phyloP scores from a whole-genome alignment of 1,284 basidiomycete genomes.

The Rhodotorula sp. region DNA sequence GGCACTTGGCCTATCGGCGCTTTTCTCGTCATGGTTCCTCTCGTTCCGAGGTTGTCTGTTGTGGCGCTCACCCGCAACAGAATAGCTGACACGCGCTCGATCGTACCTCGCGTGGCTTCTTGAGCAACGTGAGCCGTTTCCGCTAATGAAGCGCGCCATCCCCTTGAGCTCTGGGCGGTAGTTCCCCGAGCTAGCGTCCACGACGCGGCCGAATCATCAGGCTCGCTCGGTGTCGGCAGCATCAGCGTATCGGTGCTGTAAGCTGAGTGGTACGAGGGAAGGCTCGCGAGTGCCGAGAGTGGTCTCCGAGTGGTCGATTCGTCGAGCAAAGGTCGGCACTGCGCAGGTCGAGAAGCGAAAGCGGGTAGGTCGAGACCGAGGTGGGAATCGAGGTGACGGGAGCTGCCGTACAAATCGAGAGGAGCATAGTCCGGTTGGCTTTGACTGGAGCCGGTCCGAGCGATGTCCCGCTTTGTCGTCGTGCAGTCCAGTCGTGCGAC shows the following conservation, averaged over 20 bases:
- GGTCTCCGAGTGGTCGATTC: background rate
- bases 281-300: background rate
- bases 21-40: background rate
- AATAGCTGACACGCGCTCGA: background rate
- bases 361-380: background rate
- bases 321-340: background rate
- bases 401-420: too few relatives aligned
- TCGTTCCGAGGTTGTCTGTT: background rate
- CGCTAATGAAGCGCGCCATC: too few relatives aligned
- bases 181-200: too few relatives aligned
- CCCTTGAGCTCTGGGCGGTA: too few relatives aligned
- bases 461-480: too few relatives aligned
- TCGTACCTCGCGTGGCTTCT: background rate
- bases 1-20: background rate
- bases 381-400: background rate
- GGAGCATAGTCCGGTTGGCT: too few relatives aligned
- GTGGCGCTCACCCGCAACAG: background rate
- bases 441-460: too few relatives aligned
- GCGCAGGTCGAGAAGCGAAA: background rate
- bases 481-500: too few relatives aligned
- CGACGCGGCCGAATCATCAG: background rate
- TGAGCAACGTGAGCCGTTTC: too few relatives aligned
- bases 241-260: conserved; percentile 19
- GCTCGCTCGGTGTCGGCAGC: conserved; percentile 2
- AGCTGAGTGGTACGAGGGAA: conserved; percentile 12